Percentiles rank a stretch among this genome's conserved stretches.
Evolutionary conservation across 805 yeast species (phyloP).

Genomic region (Candida nonsorbophila): DNA sequence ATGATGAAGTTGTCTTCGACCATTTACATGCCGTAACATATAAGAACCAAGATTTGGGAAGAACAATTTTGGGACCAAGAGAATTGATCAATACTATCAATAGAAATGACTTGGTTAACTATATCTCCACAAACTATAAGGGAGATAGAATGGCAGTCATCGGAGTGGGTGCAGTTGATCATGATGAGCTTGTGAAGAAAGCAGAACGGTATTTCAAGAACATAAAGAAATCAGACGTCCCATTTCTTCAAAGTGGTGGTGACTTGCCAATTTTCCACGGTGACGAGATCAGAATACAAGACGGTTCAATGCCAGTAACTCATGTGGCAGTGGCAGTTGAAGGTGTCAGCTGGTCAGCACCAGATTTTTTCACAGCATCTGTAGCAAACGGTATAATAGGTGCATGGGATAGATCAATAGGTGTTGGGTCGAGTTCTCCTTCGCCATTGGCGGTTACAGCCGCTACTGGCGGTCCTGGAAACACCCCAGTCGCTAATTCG

Average conservation of each 20-base stretch:
- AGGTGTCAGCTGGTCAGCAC: constrained; percentile 96
- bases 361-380: constrained; percentile 90
- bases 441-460: constrained; percentile 74
- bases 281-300: constrained; percentile 81
- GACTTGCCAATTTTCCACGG: constrained; percentile 77
- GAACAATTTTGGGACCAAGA: constrained; percentile 94
- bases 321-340: constrained; percentile 94
- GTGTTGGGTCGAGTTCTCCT: constrained; percentile 78
- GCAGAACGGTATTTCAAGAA: constrained; percentile 78
- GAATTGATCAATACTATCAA: constrained; percentile 79
- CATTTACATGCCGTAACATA: constrained; percentile 91
- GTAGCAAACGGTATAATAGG: constrained; percentile 97
- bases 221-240: constrained; percentile 52
- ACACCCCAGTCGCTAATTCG: constrained; percentile 77
- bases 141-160: constrained; percentile 98
- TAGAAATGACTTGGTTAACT: constrained; percentile 68
- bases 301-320: constrained; percentile 77
- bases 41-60: constrained; percentile 87
- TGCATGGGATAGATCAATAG: constrained; percentile 92
- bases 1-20: constrained; percentile 96
- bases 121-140: constrained; percentile 81
- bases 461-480: constrained; percentile 51
- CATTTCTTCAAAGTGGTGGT: constrained; percentile 71
- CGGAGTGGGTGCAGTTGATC: constrained; percentile 92
- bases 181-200: constrained; percentile 69